Evolutionary conservation across 768 basidiomycete species (phyloP), one percentile per base, ranked within the genome.

Genomic region (Infundibulicybe gibba): DNA sequence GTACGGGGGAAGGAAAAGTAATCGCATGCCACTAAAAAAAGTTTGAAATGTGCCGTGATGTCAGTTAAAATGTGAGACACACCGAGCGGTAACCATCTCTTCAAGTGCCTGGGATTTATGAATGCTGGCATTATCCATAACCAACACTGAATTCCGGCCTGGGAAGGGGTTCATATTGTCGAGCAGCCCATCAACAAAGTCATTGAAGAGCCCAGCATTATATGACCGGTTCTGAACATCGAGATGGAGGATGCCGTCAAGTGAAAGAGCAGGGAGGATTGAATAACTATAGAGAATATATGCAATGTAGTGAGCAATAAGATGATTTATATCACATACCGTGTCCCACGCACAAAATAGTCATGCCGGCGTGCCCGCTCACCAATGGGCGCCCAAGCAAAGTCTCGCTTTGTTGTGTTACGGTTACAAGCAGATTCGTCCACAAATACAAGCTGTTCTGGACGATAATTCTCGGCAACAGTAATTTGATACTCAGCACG

Each of bases 141-240:
- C 34, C 32, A 58, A 46, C 12, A 57, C 67, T 6, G 64, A 70
- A 10, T 70, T 67, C 2, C 51, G 53, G 0, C 21, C 49, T 0
- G 68, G 71, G 41, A 51, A 73, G 1, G 65, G 69, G 15, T 69
- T 49, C 72, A 75, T 75, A 2, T 48, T 32, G 20, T 60, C 55
- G 1, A 74, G 61, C 0, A 74, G 50, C 0, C 57, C 51, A 3
- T 56, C 35, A 10, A 76, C 55, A 47, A 70, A 75, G 0, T 54
- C 17, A 0, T 33, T 19, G 49, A 75, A 72, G 2, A 5, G 21
- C 6, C 25, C 49, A 0, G 43, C 49, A 16, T 54, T 67, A 48
- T 61, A 69, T 2, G 68, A 60, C 0, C 63, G 60, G 17, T 60
- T 47, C 2, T 61, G 44, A 19, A 70, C 54, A 12, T 61, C 50